Percentiles rank a stretch among this genome's conserved stretches.
These are phyloP conservation scores for Coniochaeta hoffmannii DNA, from an alignment of 2,329 filamentous ascomycete species.

Conservation along the genomic window DNA sequence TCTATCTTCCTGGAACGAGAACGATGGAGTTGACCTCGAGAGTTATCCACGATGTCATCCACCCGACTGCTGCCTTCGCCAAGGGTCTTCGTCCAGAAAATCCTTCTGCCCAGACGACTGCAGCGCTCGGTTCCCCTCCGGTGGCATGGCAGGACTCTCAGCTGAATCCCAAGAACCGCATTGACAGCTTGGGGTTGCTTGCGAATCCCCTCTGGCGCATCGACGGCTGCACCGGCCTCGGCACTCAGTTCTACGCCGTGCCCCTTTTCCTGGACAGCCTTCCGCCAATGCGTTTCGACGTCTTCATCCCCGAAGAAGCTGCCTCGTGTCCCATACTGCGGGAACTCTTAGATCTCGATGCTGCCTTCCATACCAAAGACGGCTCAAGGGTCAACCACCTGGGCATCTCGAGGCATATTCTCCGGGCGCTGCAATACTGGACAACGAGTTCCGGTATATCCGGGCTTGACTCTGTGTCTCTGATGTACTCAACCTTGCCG, in stretches of 20 bases:
- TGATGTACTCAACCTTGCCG: slow-evolving; percentile 37
- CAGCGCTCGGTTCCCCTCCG: not conserved
- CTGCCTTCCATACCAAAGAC: slow-evolving; percentile 50
- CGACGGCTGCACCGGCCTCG: slow-evolving; percentile 49
- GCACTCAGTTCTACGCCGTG: slow-evolving; percentile 49
- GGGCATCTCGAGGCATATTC: slow-evolving; percentile 44
- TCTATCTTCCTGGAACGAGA: not conserved
- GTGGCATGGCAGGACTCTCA: slow-evolving; percentile 37
- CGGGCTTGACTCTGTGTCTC: slow-evolving; percentile 19
- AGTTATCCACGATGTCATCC: slow-evolving; percentile 47
- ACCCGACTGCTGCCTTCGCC: slow-evolving; percentile 48
- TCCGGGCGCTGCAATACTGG: slow-evolving; percentile 47
- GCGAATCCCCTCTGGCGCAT: slow-evolving; percentile 45
- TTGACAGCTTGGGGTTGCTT: slow-evolving; percentile 45
- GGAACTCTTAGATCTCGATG: slow-evolving; percentile 38
- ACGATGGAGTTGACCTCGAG: slow-evolving; percentile 47
- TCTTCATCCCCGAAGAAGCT: slow-evolving; percentile 46
- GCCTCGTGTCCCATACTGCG: slow-evolving; percentile 33
- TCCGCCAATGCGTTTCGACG: slow-evolving; percentile 48
- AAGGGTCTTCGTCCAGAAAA: slow-evolving; percentile 8
- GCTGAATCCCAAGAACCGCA: slow-evolving; percentile 54
- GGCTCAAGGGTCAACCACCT: slow-evolving; percentile 36
- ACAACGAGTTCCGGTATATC: slow-evolving; percentile 24
- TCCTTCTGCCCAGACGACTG: not conserved
- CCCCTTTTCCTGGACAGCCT: slow-evolving; percentile 40